Conservation (phyloP, 495 filamentous ascomycete species). For the Cudoniella acicularis region DNA sequence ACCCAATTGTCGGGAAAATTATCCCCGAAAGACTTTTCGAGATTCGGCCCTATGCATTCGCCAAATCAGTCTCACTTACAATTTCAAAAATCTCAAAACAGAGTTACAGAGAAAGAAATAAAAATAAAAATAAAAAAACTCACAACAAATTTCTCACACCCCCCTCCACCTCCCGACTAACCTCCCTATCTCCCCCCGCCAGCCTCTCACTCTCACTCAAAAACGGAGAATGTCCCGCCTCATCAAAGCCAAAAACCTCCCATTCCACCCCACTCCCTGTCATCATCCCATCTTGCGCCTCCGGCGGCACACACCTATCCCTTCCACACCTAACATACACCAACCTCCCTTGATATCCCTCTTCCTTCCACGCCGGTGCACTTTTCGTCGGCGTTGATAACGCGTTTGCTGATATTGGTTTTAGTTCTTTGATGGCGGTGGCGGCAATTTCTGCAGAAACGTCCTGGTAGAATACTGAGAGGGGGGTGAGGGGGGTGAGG, state of each 20-base stretch:
- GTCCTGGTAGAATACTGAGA: background rate
- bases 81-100: no score
- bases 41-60: no score
- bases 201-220: background rate
- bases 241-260: background rate
- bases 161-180: no score
- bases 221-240: background rate
- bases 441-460: background rate
- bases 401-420: background rate
- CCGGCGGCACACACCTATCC: background rate
- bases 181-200: no score
- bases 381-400: background rate
- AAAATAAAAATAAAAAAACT: no score
- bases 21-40: no score
- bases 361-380: background rate
- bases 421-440: background rate
- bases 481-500: no score
- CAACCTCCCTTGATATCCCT: background rate
- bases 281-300: background rate
- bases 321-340: background rate
- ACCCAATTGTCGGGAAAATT: no score
- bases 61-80: no score
- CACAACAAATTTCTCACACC: no score
- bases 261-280: background rate
- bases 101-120: no score